Evolutionary conservation across 2,329 filamentous ascomycete genomes (phyloP).

Genomic region (Arthrobotrys entomopaga): DNA sequence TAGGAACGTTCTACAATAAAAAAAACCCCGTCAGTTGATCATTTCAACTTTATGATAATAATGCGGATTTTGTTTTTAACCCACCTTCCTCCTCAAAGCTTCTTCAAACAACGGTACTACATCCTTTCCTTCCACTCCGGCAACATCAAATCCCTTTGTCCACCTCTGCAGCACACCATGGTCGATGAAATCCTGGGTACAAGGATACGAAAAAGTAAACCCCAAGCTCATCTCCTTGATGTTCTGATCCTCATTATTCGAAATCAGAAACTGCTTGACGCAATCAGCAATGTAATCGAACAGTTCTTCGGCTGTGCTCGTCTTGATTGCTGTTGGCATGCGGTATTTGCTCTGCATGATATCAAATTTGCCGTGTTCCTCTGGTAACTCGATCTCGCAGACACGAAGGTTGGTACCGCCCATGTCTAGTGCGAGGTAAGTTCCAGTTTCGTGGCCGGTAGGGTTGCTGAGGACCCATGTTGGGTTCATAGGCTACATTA

Average conservation of each 20-base stretch:
- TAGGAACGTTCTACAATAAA: constrained; percentile 77
- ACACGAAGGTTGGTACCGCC: constrained; percentile 95
- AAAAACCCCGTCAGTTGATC: constrained; percentile 34
- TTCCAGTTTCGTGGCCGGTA: constrained; percentile 85
- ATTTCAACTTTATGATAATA: constrained; percentile 28
- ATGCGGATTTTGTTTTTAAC: constrained; percentile 48
- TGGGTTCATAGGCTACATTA: constrained; percentile 87
- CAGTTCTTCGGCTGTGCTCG: constrained; percentile 81
- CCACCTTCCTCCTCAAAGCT: constrained; percentile 75
- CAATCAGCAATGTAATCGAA: constrained; percentile 97
- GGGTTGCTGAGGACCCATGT: constrained; percentile 95
- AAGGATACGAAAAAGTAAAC: constrained; percentile 96
- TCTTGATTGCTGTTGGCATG: constrained; percentile 92
- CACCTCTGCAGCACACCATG: constrained; percentile 91
- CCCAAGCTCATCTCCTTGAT: constrained; percentile 79
- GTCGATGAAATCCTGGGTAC: constrained; percentile 91
- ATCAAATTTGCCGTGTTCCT: constrained; percentile 88
- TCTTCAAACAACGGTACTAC: constrained; percentile 88
- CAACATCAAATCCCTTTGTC: constrained; percentile 98
- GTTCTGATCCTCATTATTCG: constrained; percentile 76
- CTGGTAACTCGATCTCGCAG: constrained; percentile 88
- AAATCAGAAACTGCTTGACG: constrained; percentile 87
- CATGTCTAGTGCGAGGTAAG: constrained; percentile 91
- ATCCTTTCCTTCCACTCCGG: constrained; percentile 88
- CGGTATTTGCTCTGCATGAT: constrained; percentile 97